Evolutionary conservation across 139 green algal genomes (phyloP).

Genomic region (Dunaliella primolecta): DNA sequence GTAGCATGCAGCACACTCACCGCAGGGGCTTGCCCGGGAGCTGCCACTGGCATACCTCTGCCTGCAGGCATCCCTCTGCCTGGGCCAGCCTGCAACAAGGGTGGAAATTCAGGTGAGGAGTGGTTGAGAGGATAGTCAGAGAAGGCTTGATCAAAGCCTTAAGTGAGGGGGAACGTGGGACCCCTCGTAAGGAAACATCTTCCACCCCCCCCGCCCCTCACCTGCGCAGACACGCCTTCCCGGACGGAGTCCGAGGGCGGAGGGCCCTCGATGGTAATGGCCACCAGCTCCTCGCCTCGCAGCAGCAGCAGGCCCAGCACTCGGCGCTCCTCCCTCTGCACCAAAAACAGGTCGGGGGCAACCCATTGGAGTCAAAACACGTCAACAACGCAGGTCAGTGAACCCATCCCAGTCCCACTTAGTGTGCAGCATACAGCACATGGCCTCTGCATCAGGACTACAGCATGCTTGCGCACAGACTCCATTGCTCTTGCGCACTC

Average conservation of each 20-base stretch:
- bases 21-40: slow-evolving; percentile 70
- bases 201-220: no score
- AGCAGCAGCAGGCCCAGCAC: slow-evolving; percentile 95
- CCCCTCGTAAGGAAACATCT: no score
- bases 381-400: no score
- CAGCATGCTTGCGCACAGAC: no score
- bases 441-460: no score
- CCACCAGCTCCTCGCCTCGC: slow-evolving; percentile 92
- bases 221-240: not conserved
- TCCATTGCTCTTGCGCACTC: no score
- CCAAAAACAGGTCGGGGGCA: not conserved
- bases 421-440: no score
- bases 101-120: not conserved
- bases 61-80: slow-evolving; percentile 79
- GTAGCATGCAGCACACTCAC: no score
- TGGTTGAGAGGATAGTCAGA: not conserved
- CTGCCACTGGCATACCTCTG: slow-evolving; percentile 67
- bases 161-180: not conserved
- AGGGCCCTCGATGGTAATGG: slow-evolving; percentile 92
- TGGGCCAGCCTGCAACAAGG: slow-evolving; percentile 55
- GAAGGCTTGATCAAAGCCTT: not conserved
- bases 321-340: slow-evolving; percentile 83
- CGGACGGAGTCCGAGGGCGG: slow-evolving; percentile 77
- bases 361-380: no score
- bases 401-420: no score